These are phyloP conservation scores for Phaeosphaeria sp. DNA, from an alignment of 2,329 filamentous ascomycete species.

Conservation along the genomic window DNA sequence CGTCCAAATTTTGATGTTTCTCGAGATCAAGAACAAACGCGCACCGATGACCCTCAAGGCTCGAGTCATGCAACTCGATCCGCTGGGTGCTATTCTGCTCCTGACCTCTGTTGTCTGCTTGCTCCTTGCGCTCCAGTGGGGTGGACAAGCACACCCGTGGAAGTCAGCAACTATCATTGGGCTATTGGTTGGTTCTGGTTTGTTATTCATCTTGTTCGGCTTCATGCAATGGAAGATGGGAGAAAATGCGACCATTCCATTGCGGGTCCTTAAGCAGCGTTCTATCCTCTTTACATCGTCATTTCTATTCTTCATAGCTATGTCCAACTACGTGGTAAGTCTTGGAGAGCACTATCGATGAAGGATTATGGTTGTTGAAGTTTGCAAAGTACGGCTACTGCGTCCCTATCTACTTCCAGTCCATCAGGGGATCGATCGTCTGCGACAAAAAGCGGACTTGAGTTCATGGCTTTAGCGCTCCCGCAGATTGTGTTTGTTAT, in stretches of 20 bases:
- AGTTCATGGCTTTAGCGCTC: slow-evolving; percentile 3
- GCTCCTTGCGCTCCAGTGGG: slow-evolving; percentile 56
- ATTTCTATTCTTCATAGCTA: slow-evolving; percentile 30
- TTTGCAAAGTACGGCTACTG: slow-evolving; percentile 42
- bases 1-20: background rate
- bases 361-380: background rate
- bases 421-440: slow-evolving; percentile 34
- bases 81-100: slow-evolving; percentile 47
- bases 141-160: slow-evolving; percentile 51
- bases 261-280: slow-evolving; percentile 42
- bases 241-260: slow-evolving; percentile 35
- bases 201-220: slow-evolving; percentile 28
- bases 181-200: slow-evolving; percentile 54
- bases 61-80: slow-evolving; percentile 7
- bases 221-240: slow-evolving; percentile 7
- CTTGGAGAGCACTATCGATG: background rate
- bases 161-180: slow-evolving; percentile 51
- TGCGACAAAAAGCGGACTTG: slow-evolving; percentile 7
- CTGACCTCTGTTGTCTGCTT: slow-evolving; percentile 49
- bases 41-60: background rate
- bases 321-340: slow-evolving; percentile 26
- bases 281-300: slow-evolving; percentile 33
- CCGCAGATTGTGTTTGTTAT: slow-evolving; percentile 5
- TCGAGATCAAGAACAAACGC: background rate
- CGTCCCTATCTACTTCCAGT: slow-evolving; percentile 50